Percentiles rank a stretch among this genome's conserved stretches.
These are phyloP conservation scores for Pseudonectria foliicola DNA, from an alignment of 2,329 filamentous ascomycete species.

Conservation along the genomic window DNA sequence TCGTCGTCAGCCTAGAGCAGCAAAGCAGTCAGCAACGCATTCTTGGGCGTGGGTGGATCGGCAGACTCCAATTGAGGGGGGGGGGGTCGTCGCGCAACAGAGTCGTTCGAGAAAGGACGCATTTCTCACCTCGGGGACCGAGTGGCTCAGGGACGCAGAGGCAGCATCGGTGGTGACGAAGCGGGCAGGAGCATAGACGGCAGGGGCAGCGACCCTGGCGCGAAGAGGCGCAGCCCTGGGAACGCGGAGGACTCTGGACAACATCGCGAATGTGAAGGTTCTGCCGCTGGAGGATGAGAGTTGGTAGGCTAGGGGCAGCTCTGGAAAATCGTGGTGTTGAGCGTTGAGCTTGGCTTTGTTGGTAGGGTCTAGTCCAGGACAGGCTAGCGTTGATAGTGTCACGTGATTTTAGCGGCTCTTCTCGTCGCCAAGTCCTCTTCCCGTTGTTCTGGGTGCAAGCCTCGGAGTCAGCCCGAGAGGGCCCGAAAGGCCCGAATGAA, in stretches of 20 bases:
- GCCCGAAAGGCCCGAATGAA: too few species aligned
- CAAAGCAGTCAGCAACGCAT: constrained; percentile 11
- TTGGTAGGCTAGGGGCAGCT: constrained; percentile 27
- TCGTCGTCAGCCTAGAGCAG: constrained; percentile 75
- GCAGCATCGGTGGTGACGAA: constrained; percentile 94
- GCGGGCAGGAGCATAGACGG: constrained; percentile 48
- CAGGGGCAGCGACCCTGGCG: constrained; percentile 36
- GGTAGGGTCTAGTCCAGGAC: constrained; percentile 26
- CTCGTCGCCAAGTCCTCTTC: too few species aligned
- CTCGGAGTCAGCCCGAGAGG: too few species aligned
- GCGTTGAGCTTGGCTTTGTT: constrained; percentile 35
- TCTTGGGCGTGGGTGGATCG: not conserved
- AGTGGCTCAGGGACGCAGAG: constrained; percentile 79
- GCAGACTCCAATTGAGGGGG: not conserved
- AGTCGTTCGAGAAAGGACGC: constrained; percentile 14
- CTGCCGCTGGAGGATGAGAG: constrained; percentile 27
- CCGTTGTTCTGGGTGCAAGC: too few species aligned
- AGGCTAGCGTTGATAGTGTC: not conserved
- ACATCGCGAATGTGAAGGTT: constrained; percentile 45
- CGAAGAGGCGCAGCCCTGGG: constrained; percentile 54
- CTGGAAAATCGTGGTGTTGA: constrained; percentile 40
- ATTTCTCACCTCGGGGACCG: constrained; percentile 44
- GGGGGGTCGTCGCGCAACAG: constrained; percentile 3
- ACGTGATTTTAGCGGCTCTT: too few species aligned
- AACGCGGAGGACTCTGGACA: constrained; percentile 61